Percentiles rank a stretch among this genome's conserved stretches.
These are phyloP conservation scores for Jatropha curcas DNA, from an alignment of 345 rosid species.

Conservation along the genomic window DNA sequence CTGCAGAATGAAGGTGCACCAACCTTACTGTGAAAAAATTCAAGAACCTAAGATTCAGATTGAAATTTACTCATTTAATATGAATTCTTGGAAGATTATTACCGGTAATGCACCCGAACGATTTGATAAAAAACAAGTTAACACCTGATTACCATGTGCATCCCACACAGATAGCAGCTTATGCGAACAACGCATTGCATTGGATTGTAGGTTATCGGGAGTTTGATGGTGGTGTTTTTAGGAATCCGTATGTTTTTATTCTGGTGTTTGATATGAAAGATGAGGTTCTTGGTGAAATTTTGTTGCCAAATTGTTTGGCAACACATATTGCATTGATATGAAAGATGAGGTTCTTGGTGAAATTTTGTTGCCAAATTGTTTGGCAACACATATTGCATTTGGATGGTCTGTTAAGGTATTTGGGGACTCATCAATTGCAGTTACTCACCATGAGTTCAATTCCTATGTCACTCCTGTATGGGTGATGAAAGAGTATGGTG, in stretches of 20 bases:
- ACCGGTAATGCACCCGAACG: neutral
- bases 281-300: neutral
- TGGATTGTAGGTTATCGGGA: too few species aligned
- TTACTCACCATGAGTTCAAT: too few species aligned
- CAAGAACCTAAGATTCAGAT: too few species aligned
- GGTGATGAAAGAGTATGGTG: neutral
- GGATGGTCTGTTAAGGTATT: neutral
- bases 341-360: neutral
- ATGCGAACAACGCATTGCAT: neutral
- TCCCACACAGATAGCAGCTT: too few species aligned
- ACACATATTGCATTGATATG: too few species aligned
- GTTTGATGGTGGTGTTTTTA: too few species aligned
- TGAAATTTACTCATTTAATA: neutral
- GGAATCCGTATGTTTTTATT: too few species aligned
- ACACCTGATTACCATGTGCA: too few species aligned
- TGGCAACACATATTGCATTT: neutral
- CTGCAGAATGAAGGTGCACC: neutral
- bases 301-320: neutral
- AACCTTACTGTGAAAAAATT: too few species aligned
- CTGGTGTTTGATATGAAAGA: neutral
- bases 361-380: neutral
- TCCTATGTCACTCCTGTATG: neutral
- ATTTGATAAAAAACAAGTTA: too few species aligned
- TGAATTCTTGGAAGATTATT: neutral
- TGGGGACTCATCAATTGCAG: conserved; percentile 3